Evolutionary conservation across 306 rosid genomes (phyloP).

Genomic region (Cucurbita pepo): DNA sequence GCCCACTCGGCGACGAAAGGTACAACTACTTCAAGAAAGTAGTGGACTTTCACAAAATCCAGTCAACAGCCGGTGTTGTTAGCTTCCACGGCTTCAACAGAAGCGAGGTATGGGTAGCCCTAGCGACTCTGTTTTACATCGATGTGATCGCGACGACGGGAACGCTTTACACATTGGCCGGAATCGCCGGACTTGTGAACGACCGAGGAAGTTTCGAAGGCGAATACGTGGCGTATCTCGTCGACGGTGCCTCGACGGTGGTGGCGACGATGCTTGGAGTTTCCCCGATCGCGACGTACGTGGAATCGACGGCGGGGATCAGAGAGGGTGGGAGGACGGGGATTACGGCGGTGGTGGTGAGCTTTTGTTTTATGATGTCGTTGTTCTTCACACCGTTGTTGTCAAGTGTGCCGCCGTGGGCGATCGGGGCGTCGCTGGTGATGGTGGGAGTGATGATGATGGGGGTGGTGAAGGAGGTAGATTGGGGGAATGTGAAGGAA

Average conservation of each 20-base stretch:
- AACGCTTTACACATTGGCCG: slow-evolving; percentile 72
- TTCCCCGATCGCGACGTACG: slow-evolving; percentile 48
- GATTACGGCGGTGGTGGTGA: slow-evolving; percentile 53
- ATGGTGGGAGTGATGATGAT: slow-evolving; percentile 97
- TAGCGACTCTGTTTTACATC: slow-evolving; percentile 64
- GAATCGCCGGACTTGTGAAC: slow-evolving; percentile 50
- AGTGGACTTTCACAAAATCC: slow-evolving; percentile 57
- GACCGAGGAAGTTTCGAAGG: slow-evolving; percentile 78
- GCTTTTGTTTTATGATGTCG: slow-evolving; percentile 50
- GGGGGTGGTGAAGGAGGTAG: slow-evolving; percentile 78
- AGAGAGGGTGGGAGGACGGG: slow-evolving; percentile 91
- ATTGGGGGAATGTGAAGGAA: slow-evolving; percentile 51
- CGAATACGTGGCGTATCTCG: slow-evolving; percentile 64
- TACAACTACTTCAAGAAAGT: slow-evolving; percentile 52
- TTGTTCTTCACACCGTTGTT: slow-evolving; percentile 63
- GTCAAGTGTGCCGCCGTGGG: slow-evolving; percentile 92
- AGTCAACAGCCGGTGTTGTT: slow-evolving; percentile 54
- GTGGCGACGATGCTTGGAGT: slow-evolving; percentile 59
- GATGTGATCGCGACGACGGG: slow-evolving; percentile 79
- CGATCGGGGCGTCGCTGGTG: slow-evolving; percentile 76
- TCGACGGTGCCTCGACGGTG: slow-evolving; percentile 63
- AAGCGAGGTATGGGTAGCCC: slow-evolving; percentile 59
- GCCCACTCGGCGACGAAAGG: slow-evolving; percentile 37
- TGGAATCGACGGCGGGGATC: slow-evolving; percentile 71
- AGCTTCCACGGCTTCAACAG: slow-evolving; percentile 44